Evolutionary conservation across 441 rosid species (phyloP), one percentile per base, ranked within the genome.

Genomic region (Populus hybrid): DNA sequence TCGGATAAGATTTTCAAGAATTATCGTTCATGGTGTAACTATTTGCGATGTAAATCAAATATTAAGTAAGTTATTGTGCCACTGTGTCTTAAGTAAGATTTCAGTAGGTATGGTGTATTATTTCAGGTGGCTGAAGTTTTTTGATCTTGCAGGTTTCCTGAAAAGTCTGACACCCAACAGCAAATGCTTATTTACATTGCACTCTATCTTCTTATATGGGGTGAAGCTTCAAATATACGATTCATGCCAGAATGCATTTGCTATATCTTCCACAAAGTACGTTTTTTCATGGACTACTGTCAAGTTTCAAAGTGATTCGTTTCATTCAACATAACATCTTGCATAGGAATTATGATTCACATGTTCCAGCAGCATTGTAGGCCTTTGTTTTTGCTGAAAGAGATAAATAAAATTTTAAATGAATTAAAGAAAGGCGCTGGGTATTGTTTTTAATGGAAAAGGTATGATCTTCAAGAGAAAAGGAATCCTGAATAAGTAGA

Each of bases 231-330:
- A 82, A 97, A 97, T 84, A 84, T 94, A 75, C 92, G 99, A 11
- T 97, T 97, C 88, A 94, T 97, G 99, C 98, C 99, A 18, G 99
- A 97, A 85, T 97, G 98, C 89, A 82, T 97, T 78, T 94, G 99
- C 91, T 97, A 93, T 88, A 94, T 97, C 74, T 94, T 97, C 85
- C 99, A 97, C 84, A 86, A 87, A n/a, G 99, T 94, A 88, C 32
- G 94, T 75, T 82, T 40, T 34, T 75, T 50, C 36, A 19, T 75
- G 69, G 77, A 80, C 34, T 40, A 42, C 5, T 21, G 30, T 74
- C 34, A 67, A 23, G 24, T 71, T 75, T 59, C n/a, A n/a, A n/a
- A n/a, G n/a, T n/a, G 9, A 18, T 63, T 24, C 34, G 46, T 42
- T 67, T 11, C 57, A 46, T 46, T 46, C 57, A 46, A 46, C 57